Evolutionary conservation across 331 rosid species (phyloP).

Genomic region (Acacia concinna): DNA sequence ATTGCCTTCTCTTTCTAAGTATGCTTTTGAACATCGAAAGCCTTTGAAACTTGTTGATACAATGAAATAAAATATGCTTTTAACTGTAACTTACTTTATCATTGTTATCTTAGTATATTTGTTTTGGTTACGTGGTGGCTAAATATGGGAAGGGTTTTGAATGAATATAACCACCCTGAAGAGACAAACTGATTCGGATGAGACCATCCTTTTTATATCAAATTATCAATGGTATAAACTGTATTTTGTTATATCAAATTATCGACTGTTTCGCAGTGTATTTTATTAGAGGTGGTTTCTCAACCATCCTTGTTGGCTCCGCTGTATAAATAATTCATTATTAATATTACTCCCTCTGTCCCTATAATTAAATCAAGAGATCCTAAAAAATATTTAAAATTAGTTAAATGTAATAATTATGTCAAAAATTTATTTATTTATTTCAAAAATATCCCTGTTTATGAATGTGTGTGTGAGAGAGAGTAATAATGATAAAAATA

Average conservation of each 20-base stretch:
- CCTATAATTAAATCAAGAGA: no score
- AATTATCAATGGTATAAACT: background rate
- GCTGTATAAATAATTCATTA: no score
- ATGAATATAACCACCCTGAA: background rate
- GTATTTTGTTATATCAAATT: background rate
- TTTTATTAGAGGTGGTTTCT: background rate
- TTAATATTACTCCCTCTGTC: no score
- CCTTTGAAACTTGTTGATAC: background rate
- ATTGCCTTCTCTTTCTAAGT: background rate
- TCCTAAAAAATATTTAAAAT: no score
- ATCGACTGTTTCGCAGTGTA: background rate
- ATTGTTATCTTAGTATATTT: background rate
- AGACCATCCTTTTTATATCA: no score
- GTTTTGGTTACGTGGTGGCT: background rate
- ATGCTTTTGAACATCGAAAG: background rate
- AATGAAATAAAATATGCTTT: background rate
- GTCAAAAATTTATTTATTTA: no score
- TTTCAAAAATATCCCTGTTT: no score
- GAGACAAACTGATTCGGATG: background rate
- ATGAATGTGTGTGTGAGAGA: no score
- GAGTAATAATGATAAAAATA: no score
- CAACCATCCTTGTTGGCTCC: no score
- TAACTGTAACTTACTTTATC: background rate
- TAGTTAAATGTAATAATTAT: no score
- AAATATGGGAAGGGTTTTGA: background rate